These are phyloP conservation scores for Cutaneotrichosporon sp. DNA, from an alignment of 1,284 basidiomycete species.

Conservation along the genomic window DNA sequence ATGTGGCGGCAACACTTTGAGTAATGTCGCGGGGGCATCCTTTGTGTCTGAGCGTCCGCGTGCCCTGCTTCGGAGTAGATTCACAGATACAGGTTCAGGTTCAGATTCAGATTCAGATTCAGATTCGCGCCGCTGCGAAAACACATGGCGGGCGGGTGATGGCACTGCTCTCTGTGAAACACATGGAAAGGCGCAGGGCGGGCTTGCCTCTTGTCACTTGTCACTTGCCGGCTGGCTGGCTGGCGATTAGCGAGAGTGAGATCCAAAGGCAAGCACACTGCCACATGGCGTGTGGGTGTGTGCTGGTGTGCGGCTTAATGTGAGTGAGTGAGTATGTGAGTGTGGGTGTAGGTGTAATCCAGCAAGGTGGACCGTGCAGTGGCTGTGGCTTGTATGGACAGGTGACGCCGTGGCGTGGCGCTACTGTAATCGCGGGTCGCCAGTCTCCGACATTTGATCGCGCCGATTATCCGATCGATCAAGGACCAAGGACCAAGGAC, in stretches of 20 bases:
- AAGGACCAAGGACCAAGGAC: not conserved
- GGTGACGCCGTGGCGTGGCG: not conserved
- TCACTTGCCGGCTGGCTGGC: too few relatives aligned
- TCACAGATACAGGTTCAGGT: too few relatives aligned
- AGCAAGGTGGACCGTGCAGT: not conserved
- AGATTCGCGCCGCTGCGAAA: not conserved
- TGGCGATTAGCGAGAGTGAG: too few relatives aligned
- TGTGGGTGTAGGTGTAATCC: not conserved
- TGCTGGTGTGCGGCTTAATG: not conserved
- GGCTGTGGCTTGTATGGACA: not conserved
- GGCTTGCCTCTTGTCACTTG: too few relatives aligned
- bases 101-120: too few relatives aligned
- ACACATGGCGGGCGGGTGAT: too few relatives aligned
- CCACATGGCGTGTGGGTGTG: not conserved
- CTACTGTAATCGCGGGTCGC: too few relatives aligned
- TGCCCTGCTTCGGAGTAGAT: too few relatives aligned
- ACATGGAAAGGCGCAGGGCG: too few relatives aligned
- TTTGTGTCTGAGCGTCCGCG: not conserved
- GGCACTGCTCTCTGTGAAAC: too few relatives aligned
- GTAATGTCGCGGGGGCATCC: not conserved
- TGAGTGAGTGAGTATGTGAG: not conserved
- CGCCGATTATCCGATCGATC: not conserved
- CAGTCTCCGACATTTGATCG: not conserved
- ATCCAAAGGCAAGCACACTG: not conserved
- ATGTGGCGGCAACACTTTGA: not conserved